Evolutionary conservation across 345 rosid genomes (phyloP), one percentile per base, ranked within the genome.

Genomic region (Dimocarpus longan): DNA sequence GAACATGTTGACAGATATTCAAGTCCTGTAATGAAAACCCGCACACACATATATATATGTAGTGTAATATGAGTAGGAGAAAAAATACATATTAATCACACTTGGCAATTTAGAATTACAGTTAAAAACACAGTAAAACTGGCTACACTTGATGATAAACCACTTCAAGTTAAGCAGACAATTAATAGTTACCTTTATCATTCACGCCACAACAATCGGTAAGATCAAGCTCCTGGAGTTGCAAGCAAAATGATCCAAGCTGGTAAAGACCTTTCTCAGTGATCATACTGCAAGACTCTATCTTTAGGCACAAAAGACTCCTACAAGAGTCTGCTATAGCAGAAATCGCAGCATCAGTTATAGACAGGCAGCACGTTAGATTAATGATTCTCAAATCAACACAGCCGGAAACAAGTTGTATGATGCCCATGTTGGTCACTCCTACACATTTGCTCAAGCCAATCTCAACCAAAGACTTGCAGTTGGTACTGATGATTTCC

Each of bases 221-320:
- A 73, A 95, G 94, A 86, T 95, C 99, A 72, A 95, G 88, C 82
- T 93, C 98, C 84, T 89, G 84, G 50, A 95, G 94, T 59, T 66
- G 82, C 74, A 70, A 76, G 74, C 93, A 92, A 87, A 42, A 80
- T 5, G 84, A 86, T 75, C 97, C 97, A 15, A 95, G 87, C 71
- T 86, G 86, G 62, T 84, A 83, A 73, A 95, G 91, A 85, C 97
- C 87, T 86, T 86, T 93, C 70, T 93, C 96, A 0, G 97, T 89
- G 84, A 95, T 88, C 92, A 85, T 81, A 87, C 85, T 84, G 84
- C 99, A 95, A 64, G 97, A 88, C 86, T 95, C 99, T 56, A 95
- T 43, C 89, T 88, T 91, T 65, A 93, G 85, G 85, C 88, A 88
- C 75, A 80, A 84, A n/a, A 95, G 91, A 68, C 81, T 84, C 80